Base-by-base conservation (phyloP, 1,139 yeast species). In the Suhomyces coccinellae region DNA sequence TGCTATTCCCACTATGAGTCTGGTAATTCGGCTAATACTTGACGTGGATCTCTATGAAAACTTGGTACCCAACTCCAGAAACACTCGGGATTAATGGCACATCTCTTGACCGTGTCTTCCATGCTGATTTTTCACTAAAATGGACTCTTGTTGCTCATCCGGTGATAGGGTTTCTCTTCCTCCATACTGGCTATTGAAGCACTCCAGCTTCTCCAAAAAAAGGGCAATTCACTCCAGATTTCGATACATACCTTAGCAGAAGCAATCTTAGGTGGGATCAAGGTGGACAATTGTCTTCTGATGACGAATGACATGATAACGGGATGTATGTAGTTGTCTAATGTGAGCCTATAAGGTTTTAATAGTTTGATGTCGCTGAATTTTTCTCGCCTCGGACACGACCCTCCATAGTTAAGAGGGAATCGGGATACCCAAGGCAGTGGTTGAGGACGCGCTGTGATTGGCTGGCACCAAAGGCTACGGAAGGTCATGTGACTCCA, bases 181-280 rank as follows among this genome's bases (percentile, higher is more conserved):
- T 34, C 36, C 8, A 20, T 13, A 24, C 12, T 13, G n/a, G 20
- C 11, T 20, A 3, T 2, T 2, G 8, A 27, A n/a, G n/a, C 16
- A 17, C 15, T 24, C 24, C 10, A 20, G 9, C 3, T 12, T 12
- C 11, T 24, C 17, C 15, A 24, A 34, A 20, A 22, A 24, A 13
- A 14, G 29, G 36, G 20, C 22, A 36, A 36, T 36, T 13, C 13
- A 13, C 17, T 30, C 15, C 17, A 12, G 12, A 1, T 12, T 29
- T 28, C 30, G 34, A 24, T 40, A 85, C 91, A 65, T 81, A 86
- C 95, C 73, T 84, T 80, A 47, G 96, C 95, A 54, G 98, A 90
- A 50, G 97, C 97, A 67, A 93, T 85, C 95, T 93, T 93, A 67
- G 99, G 99, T 62, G 99, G 99, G 66, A 93, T 90, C 76, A 93